These are phyloP conservation scores for Eremochloa ophiuroides DNA, from an alignment of 176 grass and related monocot species.

Conservation along the genomic window DNA sequence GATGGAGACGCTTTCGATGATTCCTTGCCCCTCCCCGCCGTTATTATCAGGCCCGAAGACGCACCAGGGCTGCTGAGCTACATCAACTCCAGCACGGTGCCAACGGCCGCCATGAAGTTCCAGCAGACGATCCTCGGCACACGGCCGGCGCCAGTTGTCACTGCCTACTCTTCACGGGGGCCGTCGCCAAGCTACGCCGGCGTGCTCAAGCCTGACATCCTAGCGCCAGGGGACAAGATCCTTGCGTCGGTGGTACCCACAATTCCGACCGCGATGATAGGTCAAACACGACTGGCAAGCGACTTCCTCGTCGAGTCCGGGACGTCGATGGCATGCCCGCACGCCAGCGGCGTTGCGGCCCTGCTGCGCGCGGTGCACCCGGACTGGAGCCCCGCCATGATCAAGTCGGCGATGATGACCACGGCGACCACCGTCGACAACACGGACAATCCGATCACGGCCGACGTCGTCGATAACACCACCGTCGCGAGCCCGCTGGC, in stretches of 20 bases:
- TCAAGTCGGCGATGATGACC: slow-evolving; percentile 83
- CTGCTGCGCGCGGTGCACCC: slow-evolving; percentile 43
- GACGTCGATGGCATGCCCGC: slow-evolving; percentile 75
- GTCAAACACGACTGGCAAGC: slow-evolving; percentile 1
- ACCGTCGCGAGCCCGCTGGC: slow-evolving; percentile 38
- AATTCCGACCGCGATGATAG: background rate
- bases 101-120: slow-evolving; percentile 42
- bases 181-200: slow-evolving; percentile 43
- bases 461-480: background rate
- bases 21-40: slow-evolving; percentile 36
- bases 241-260: slow-evolving; percentile 37
- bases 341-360: slow-evolving; percentile 55
- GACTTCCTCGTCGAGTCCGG: slow-evolving; percentile 42
- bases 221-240: slow-evolving; percentile 48
- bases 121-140: slow-evolving; percentile 51
- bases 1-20: background rate
- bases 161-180: slow-evolving; percentile 45
- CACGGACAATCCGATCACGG: slow-evolving; percentile 34
- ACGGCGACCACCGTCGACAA: slow-evolving; percentile 49
- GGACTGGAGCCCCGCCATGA: slow-evolving; percentile 66
- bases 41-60: slow-evolving; percentile 33
- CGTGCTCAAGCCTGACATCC: slow-evolving; percentile 67
- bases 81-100: slow-evolving; percentile 29
- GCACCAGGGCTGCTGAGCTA: slow-evolving; percentile 41
- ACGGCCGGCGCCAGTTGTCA: slow-evolving; percentile 31